Conservation (phyloP, 768 basidiomycete genomes). For the Nidularia sp. region DNA sequence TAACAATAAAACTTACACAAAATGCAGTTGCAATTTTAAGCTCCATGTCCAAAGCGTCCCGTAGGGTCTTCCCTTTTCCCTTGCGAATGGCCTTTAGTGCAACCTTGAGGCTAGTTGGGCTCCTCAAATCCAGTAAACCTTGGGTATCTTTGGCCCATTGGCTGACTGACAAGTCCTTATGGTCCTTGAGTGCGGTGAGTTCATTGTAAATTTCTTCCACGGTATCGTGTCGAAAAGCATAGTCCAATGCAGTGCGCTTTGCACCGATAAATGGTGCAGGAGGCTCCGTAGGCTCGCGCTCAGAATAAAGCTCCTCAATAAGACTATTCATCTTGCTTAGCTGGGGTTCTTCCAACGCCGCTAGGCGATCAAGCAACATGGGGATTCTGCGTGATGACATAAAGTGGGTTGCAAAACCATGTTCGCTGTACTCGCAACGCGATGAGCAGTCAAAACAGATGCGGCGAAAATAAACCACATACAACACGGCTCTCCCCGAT, state of each 20-base stretch:
- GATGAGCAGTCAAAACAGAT: conserved; percentile 1
- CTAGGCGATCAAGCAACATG: conserved; percentile 64
- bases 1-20: conserved; percentile 59
- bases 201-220: conserved; percentile 67
- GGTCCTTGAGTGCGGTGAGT: conserved; percentile 39
- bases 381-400: conserved; percentile 76
- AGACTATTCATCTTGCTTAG: conserved; percentile 41
- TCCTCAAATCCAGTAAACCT: conserved; percentile 57
- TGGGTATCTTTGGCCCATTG: conserved; percentile 77
- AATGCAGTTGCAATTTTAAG: conserved; percentile 85
- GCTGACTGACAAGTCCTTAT: conserved; percentile 42
- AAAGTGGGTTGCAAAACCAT: conserved; percentile 93
- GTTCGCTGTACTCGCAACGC: conserved; percentile 50
- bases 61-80: conserved; percentile 61
- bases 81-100: conserved; percentile 75
- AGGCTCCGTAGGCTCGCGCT: conserved; percentile 55
- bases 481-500: conserved; percentile 84
- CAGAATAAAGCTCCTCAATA: conserved; percentile 71
- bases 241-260: conserved; percentile 75
- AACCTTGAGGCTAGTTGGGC: conserved; percentile 91
- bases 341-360: conserved; percentile 46
- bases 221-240: conserved; percentile 66
- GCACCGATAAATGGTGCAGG: conserved; percentile 51
- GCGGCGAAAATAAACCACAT: conserved; percentile 24
- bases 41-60: conserved; percentile 77